A percentile compares a stretch with the other conserved stretches of the same genome.
phyloP scores from a whole-genome alignment of 2,329 filamentous ascomycete genomes.

The Paraphoma sp. region DNA sequence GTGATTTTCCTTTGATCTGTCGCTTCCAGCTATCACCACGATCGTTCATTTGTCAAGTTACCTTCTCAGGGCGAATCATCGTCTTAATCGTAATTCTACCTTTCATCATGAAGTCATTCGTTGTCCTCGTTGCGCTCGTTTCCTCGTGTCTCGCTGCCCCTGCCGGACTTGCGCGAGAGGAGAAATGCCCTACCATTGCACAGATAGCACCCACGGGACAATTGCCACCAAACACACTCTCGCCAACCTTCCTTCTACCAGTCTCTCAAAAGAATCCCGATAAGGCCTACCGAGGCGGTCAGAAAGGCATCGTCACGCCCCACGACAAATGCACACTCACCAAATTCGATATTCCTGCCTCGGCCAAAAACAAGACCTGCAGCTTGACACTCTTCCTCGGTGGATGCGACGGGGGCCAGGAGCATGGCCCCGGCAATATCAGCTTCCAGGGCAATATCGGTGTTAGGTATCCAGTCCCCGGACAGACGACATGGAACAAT shows the following conservation, averaged over 20 bases:
- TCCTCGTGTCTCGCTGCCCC: conserved; percentile 4
- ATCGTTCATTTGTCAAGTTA: neutral
- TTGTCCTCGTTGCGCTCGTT: conserved; percentile 6
- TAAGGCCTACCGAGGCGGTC: conserved; percentile 15
- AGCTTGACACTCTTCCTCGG: conserved; percentile 19
- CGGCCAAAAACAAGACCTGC: conserved; percentile 22
- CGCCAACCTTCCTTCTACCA: conserved; percentile 13
- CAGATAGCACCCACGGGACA: conserved; percentile 17
- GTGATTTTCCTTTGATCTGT: neutral
- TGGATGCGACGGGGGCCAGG: conserved; percentile 6
- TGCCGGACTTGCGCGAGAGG: neutral
- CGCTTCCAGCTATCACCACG: neutral
- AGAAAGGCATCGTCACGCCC: conserved; percentile 18
- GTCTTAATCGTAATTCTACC: neutral
- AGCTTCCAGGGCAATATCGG: conserved; percentile 22
- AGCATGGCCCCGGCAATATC: conserved; percentile 24
- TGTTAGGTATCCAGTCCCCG: conserved; percentile 14
- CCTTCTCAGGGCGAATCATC: neutral
- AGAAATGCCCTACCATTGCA: conserved; percentile 12
- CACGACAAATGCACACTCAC: conserved; percentile 25
- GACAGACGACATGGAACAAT: conserved; percentile 20
- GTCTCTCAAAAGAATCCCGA: conserved; percentile 17
- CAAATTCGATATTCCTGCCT: conserved; percentile 21
- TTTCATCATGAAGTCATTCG: conserved; percentile 17
- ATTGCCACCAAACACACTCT: conserved; percentile 13